Evolutionary conservation across 2,329 filamentous ascomycete genomes (phyloP).

Genomic region (Phyllachora maydis): DNA sequence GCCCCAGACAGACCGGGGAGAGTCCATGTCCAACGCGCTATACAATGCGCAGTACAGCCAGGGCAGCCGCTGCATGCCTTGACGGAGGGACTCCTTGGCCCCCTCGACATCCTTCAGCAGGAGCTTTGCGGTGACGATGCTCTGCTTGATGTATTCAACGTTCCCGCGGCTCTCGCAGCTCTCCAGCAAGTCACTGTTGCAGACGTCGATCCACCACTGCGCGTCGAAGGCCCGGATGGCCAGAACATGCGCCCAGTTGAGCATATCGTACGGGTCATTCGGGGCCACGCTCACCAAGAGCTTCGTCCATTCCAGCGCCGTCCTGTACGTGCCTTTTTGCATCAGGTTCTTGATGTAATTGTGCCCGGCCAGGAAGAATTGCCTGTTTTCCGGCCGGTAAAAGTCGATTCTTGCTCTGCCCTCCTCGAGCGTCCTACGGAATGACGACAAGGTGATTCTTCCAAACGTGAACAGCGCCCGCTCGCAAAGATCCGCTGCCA

Average conservation of each 20-base stretch:
- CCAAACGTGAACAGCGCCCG: slow-evolving; percentile 85
- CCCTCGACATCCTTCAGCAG: slow-evolving; percentile 45
- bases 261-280: slow-evolving; percentile 64
- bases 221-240: slow-evolving; percentile 66
- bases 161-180: slow-evolving; percentile 4
- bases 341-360: slow-evolving; percentile 73
- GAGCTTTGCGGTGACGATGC: slow-evolving; percentile 53
- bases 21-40: slow-evolving; percentile 56
- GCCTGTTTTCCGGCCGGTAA: slow-evolving; percentile 63
- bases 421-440: slow-evolving; percentile 52
- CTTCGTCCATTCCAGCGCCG: slow-evolving; percentile 85
- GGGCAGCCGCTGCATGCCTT: slow-evolving; percentile 53
- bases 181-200: slow-evolving; percentile 25
- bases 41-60: slow-evolving; percentile 74
- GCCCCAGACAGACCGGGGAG: slow-evolving; percentile 71
- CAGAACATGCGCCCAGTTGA: slow-evolving; percentile 63
- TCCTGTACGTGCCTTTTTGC: slow-evolving; percentile 83
- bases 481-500: slow-evolving; percentile 74
- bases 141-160: slow-evolving; percentile 47
- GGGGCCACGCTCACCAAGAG: slow-evolving; percentile 57
- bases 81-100: slow-evolving; percentile 41
- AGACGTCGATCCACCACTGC: slow-evolving; percentile 52
- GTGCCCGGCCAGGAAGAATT: slow-evolving; percentile 80
- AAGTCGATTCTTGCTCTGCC: slow-evolving; percentile 73
- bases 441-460: slow-evolving; percentile 68